These are phyloP conservation scores for Candida ortonii DNA, from an alignment of 805 yeast genomes.

Conservation along the genomic window DNA sequence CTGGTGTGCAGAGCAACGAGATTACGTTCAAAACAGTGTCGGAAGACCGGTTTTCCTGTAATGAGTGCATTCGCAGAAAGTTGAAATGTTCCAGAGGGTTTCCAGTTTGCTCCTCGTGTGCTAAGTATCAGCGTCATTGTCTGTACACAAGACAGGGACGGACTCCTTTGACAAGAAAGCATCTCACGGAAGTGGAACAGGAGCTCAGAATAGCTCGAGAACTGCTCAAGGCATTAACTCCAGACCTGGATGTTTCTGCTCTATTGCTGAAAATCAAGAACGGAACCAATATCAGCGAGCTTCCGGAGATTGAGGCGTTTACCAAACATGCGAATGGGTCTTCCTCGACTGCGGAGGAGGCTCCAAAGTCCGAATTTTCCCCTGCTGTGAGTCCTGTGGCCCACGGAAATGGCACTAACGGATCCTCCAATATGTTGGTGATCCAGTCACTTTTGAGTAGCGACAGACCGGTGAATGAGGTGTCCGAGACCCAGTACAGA, in stretches of 20 bases:
- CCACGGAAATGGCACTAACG: too few species aligned
- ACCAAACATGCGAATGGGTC: background rate
- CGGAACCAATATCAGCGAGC: constrained; percentile 7
- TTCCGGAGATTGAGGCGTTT: constrained; percentile 6
- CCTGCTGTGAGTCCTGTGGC: too few species aligned
- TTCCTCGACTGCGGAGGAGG: too few species aligned
- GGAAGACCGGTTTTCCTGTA: constrained; percentile 8
- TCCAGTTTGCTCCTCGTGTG: constrained; percentile 14
- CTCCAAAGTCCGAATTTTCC: too few species aligned
- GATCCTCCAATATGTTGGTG: too few species aligned
- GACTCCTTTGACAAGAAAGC: constrained; percentile 16
- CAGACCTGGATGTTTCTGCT: constrained; percentile 7
- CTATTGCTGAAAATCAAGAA: constrained; percentile 9
- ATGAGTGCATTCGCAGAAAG: constrained; percentile 17
- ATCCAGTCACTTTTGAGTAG: too few species aligned
- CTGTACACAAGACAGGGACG: constrained; percentile 13
- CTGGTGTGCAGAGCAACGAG: too few species aligned
- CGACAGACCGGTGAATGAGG: too few species aligned
- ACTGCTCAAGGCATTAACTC: constrained; percentile 4
- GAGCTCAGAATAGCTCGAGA: constrained; percentile 10
- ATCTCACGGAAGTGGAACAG: constrained; percentile 17
- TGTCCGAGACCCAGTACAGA: too few species aligned
- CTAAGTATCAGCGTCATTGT: constrained; percentile 14
- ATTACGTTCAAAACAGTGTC: constrained; percentile 1
- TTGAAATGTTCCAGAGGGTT: constrained; percentile 16